Percentiles rank a stretch among this genome's conserved stretches.
Evolutionary conservation across 2,329 filamentous ascomycete genomes (phyloP).

Genomic region (Penicillium sp.): DNA sequence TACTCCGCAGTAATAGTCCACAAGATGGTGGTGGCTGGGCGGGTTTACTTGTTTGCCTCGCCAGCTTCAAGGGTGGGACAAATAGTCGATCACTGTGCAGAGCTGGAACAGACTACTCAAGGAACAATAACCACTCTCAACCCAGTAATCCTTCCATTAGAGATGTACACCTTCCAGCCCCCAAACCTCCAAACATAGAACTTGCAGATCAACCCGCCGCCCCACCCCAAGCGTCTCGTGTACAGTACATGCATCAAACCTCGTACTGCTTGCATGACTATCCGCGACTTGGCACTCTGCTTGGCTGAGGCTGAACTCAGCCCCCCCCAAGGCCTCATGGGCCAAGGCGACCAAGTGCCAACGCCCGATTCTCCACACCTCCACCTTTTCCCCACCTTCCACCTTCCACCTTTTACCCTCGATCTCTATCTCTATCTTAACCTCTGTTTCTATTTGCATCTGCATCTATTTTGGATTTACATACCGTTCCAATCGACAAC

Average conservation of each 20-base stretch:
- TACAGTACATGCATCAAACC: too few relatives aligned
- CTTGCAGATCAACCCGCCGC: not conserved
- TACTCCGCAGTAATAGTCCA: too few relatives aligned
- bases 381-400: not conserved
- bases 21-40: not conserved
- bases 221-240: too few relatives aligned
- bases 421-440: not conserved
- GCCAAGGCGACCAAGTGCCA: not conserved
- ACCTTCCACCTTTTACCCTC: not conserved
- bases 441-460: not conserved
- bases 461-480: not conserved
- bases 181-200: not conserved
- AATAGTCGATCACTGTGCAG: too few relatives aligned
- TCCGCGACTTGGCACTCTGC: not conserved
- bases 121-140: too few relatives aligned
- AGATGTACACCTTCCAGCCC: not conserved
- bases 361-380: conserved; percentile 9
- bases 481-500: not conserved
- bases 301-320: not conserved
- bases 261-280: not conserved
- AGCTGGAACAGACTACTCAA: too few relatives aligned
- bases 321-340: conserved; percentile 1
- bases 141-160: not conserved
- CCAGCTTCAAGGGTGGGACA: not conserved
- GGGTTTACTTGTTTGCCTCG: not conserved